Conservation (phyloP, 129 eudicot species). For the Calendula officinalis region DNA sequence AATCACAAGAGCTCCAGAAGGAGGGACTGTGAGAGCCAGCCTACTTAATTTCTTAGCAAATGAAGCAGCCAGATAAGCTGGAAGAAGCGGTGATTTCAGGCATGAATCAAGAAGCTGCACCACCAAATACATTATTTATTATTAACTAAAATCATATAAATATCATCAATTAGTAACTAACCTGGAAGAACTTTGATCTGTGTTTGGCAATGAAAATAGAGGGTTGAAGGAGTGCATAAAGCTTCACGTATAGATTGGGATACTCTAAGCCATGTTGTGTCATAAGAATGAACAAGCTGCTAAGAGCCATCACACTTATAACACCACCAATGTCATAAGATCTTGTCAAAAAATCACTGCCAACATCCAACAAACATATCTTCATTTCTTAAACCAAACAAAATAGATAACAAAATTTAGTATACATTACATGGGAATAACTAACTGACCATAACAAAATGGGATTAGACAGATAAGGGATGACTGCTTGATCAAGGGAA, state of each 20-base stretch:
- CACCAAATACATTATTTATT: constrained; percentile 2
- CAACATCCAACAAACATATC: constrained; percentile 10
- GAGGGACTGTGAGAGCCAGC: constrained; percentile 71
- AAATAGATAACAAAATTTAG: not conserved
- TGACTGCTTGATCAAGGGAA: constrained; percentile 67
- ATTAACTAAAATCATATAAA: constrained; percentile 3
- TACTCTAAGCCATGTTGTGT: constrained; percentile 90
- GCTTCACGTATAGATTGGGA: constrained; percentile 79
- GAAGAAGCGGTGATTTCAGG: constrained; percentile 91
- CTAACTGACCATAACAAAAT: constrained; percentile 62
- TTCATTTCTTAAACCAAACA: not conserved
- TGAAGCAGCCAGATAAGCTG: constrained; percentile 90
- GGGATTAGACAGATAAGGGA: constrained; percentile 83
- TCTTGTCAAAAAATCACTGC: constrained; percentile 94
- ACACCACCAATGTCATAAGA: constrained; percentile 98
- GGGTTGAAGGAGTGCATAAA: constrained; percentile 77
- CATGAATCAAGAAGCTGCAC: constrained; percentile 88
- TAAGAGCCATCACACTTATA: constrained; percentile 95
- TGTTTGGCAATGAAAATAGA: constrained; percentile 91
- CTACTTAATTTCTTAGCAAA: constrained; percentile 92
- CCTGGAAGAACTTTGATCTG: constrained; percentile 86
- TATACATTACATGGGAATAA: not conserved
- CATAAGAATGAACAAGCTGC: constrained; percentile 82
- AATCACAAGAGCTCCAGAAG: constrained; percentile 76
- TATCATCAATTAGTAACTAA: constrained; percentile 19